phyloP scores from a whole-genome alignment of 441 rosid genomes.

The Populus hybrid region DNA sequence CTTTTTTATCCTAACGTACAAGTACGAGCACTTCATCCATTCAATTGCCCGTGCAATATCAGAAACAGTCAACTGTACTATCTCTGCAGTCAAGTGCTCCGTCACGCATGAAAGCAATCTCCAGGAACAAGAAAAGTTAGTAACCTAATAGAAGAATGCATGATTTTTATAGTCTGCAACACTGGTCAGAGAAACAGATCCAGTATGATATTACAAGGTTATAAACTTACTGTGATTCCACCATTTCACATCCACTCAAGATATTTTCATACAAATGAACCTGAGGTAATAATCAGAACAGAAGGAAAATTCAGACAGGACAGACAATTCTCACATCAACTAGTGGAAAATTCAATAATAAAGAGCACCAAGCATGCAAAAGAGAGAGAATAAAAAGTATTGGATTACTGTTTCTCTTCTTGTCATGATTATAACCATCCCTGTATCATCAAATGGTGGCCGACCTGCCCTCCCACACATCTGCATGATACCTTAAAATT shows the following conservation, averaged over 20 bases:
- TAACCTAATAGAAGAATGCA: not conserved
- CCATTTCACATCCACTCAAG: constrained; percentile 89
- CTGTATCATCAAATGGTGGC: constrained; percentile 97
- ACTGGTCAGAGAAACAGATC: constrained; percentile 5
- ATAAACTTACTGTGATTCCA: constrained; percentile 87
- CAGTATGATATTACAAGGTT: constrained; percentile 18
- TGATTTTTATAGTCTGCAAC: not conserved
- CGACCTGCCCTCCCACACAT: constrained; percentile 99
- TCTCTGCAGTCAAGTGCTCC: constrained; percentile 97
- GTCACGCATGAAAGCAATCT: constrained; percentile 71
- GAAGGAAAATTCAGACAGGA: constrained; percentile 12
- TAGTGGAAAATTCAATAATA: constrained; percentile 2
- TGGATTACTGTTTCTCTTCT: constrained; percentile 84
- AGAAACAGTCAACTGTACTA: constrained; percentile 85
- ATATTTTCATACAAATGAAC: constrained; percentile 94
- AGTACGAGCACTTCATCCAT: constrained; percentile 96
- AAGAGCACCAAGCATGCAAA: constrained; percentile 15
- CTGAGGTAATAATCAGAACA: constrained; percentile 37
- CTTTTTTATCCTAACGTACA: constrained; percentile 92
- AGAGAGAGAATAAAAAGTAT: constrained; percentile 17
- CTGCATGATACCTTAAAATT: constrained; percentile 31
- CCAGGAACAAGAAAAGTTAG: not conserved
- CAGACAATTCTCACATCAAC: not conserved
- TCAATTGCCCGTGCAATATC: constrained; percentile 86
- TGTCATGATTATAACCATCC: constrained; percentile 92